These are phyloP conservation scores for Plasmodium sp. DNA, from an alignment of 169 alveolate genomes.

Conservation along the genomic window DNA sequence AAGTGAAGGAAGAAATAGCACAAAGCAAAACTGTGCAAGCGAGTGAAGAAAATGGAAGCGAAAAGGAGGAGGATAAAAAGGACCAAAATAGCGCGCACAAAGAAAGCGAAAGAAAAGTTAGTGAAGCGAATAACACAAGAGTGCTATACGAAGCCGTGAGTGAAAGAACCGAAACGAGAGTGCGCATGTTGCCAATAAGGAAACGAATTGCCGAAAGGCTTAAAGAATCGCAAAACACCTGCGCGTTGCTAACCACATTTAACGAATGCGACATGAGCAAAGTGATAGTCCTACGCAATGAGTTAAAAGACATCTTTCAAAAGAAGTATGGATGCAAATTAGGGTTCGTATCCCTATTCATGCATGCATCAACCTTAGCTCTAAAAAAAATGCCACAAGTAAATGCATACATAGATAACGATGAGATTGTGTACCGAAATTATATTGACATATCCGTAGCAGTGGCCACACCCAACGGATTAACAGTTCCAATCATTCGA, in stretches of 20 bases:
- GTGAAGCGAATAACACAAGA: constrained; percentile 56
- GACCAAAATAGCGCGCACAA: constrained; percentile 20
- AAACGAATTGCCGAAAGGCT: constrained; percentile 93
- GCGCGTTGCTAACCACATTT: constrained; percentile 94
- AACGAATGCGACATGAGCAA: constrained; percentile 92
- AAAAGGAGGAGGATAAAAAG: constrained; percentile 12
- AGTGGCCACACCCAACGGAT: constrained; percentile 97
- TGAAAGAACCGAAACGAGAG: constrained; percentile 82
- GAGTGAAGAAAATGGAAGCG: background rate
- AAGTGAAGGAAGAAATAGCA: background rate
- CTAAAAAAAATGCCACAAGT: constrained; percentile 87
- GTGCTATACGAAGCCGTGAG: constrained; percentile 70
- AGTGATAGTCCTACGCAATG: constrained; percentile 84
- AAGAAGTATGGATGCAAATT: constrained; percentile 81
- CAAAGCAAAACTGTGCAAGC: background rate
- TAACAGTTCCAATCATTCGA: constrained; percentile 95
- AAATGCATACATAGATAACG: constrained; percentile 88
- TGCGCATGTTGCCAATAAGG: constrained; percentile 94
- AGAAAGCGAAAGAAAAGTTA: constrained; percentile 13
- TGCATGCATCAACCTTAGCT: constrained; percentile 87
- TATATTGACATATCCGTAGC: constrained; percentile 96
- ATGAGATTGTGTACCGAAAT: constrained; percentile 92
- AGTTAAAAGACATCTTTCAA: constrained; percentile 82
- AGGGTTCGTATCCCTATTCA: constrained; percentile 89
- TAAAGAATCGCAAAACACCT: constrained; percentile 93